Evolutionary conservation across 139 green algal genomes (phyloP).

Genomic region (Eudorina sp.): DNA sequence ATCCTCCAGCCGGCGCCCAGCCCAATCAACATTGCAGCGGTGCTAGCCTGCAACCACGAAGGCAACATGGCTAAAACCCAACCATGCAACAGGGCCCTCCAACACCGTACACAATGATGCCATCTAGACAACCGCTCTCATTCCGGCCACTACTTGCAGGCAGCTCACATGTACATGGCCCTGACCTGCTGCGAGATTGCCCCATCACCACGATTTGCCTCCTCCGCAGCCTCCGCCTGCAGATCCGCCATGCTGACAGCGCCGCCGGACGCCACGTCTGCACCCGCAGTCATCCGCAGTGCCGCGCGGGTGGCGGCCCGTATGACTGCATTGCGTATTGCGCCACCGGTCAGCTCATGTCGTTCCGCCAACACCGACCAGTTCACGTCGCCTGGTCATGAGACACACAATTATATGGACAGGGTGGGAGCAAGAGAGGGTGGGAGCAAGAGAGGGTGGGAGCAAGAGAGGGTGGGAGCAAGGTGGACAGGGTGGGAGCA

Average conservation of each 20-base stretch:
- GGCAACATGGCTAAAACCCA: too few relatives aligned
- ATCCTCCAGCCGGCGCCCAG: too few relatives aligned
- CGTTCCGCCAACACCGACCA: slow-evolving; percentile 7
- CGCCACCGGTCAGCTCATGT: slow-evolving; percentile 18
- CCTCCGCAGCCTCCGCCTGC: slow-evolving; percentile 22
- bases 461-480: too few relatives aligned
- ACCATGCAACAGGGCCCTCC: too few relatives aligned
- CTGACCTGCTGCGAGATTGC: slow-evolving; percentile 18
- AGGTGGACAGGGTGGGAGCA: too few relatives aligned
- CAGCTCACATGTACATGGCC: slow-evolving; percentile 23
- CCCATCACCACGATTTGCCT: background rate
- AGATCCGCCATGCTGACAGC: slow-evolving; percentile 27
- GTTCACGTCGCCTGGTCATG: background rate
- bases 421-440: too few relatives aligned
- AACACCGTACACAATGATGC: too few relatives aligned
- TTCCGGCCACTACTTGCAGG: too few relatives aligned
- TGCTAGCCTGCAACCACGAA: too few relatives aligned
- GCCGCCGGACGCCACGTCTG: background rate
- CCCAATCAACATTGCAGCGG: too few relatives aligned
- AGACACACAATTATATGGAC: background rate
- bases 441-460: too few relatives aligned
- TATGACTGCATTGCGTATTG: slow-evolving; percentile 37
- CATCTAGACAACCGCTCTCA: too few relatives aligned
- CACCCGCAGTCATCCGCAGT: slow-evolving; percentile 9
- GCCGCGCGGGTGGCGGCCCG: slow-evolving; percentile 26